Evolutionary conservation across 352 stramenopile species (phyloP), one percentile per base, ranked within the genome.

Genomic region (Pythium guiyangense): DNA sequence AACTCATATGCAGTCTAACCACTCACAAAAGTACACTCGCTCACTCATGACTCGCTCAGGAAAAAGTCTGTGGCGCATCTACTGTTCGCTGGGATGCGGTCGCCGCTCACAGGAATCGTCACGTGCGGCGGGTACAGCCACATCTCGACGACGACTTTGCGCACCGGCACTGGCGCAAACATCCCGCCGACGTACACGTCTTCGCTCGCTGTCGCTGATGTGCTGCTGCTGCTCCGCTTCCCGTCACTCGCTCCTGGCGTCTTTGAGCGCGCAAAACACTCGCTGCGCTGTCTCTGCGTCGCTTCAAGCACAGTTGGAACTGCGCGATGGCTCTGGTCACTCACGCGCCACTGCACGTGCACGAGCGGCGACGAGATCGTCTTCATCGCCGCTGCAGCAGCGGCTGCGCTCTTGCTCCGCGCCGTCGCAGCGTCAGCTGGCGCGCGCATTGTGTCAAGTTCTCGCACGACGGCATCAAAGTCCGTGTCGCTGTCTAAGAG

Each of bases 111-210:
- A 51, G 82, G 77, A 25, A 92, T 82, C 43, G 65, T 61, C 14
- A 88, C 79, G 31, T 88, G 69, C 15, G 71, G 75, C 17, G 82
- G 82, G 52, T 92, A 92, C 49, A 92, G 69, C 82, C 82, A 92
- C 49, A 79, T 71, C 14, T 63, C 64, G n/a, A 92, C 64, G 3
- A 73, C 75, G 39, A 83, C 51, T 39, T 73, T 86, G 25, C 79
- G 70, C 52, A 86, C 58, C 0, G 10, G n/a, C n/a, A n/a, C n/a
- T n/a, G n/a, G n/a, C n/a, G n/a, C n/a, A n/a, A n/a, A n/a, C n/a
- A n/a, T n/a, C n/a, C n/a, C n/a, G n/a, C n/a, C n/a, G n/a, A n/a
- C n/a, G n/a, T n/a, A n/a, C n/a, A n/a, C n/a, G n/a, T n/a, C n/a
- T n/a, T n/a, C n/a, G n/a, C n/a, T n/a, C n/a, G n/a, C n/a, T n/a